Conservation (phyloP, 2,329 filamentous ascomycete species). For the Paracamarosporium sp. region DNA sequence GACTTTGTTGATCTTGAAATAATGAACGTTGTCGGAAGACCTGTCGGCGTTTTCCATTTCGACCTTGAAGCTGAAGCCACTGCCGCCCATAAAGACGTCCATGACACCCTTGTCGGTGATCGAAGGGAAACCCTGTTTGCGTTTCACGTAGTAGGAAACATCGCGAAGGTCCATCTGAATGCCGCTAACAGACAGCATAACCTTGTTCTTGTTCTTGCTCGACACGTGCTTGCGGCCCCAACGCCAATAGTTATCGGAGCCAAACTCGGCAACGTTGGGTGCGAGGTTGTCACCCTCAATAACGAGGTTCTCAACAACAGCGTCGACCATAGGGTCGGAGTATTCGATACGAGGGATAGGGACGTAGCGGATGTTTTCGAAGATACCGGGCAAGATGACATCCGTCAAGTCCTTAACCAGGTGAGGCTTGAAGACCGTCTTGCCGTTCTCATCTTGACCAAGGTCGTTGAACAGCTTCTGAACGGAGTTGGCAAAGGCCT, state of each 20-base stretch:
- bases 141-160: conserved; percentile 93
- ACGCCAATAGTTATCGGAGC: conserved; percentile 91
- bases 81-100: conserved; percentile 86
- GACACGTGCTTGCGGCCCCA: conserved; percentile 89
- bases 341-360: conserved; percentile 95
- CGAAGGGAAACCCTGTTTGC: conserved; percentile 90
- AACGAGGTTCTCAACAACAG: conserved; percentile 91
- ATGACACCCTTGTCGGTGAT: conserved; percentile 87
- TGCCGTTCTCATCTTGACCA: conserved; percentile 85
- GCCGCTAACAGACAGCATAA: conserved; percentile 85
- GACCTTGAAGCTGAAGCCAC: conserved; percentile 90
- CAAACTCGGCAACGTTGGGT: conserved; percentile 88
- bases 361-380: conserved; percentile 88
- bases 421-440: conserved; percentile 89
- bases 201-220: conserved; percentile 82
- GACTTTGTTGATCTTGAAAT: conserved; percentile 94
- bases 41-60: conserved; percentile 82
- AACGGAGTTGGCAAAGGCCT: conserved; percentile 75
- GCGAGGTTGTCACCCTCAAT: conserved; percentile 97
- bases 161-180: conserved; percentile 83
- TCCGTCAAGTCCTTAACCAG: conserved; percentile 87
- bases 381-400: conserved; percentile 80
- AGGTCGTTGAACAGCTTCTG: conserved; percentile 89
- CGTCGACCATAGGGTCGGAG: conserved; percentile 82
- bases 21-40: conserved; percentile 73